A percentile compares a stretch with the other conserved stretches of the same genome.
These are phyloP conservation scores for Talaromyces verruculosus DNA, from an alignment of 2,329 filamentous ascomycete species.

Conservation along the genomic window DNA sequence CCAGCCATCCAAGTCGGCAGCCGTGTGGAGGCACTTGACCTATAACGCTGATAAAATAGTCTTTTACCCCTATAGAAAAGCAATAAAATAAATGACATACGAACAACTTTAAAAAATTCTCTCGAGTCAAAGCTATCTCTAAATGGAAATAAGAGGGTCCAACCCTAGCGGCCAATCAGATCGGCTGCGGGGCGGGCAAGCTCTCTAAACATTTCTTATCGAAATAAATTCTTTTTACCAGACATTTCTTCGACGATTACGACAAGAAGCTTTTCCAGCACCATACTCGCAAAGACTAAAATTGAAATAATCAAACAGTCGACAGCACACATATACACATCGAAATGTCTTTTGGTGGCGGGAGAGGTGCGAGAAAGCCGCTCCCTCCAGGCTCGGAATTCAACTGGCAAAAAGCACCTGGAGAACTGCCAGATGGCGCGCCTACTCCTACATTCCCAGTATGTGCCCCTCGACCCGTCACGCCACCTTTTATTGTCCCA, in stretches of 20 bases:
- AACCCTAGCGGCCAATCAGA: background rate
- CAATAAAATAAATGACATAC: background rate
- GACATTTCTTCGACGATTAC: background rate
- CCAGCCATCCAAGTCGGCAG: slow-evolving; percentile 33
- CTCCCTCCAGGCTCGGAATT: slow-evolving; percentile 43
- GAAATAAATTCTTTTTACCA: slow-evolving; percentile 24
- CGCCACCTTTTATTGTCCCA: no score
- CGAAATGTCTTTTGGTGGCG: slow-evolving; percentile 44
- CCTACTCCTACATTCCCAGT: slow-evolving; percentile 52
- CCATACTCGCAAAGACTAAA: background rate
- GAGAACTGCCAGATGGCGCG: slow-evolving; percentile 44
- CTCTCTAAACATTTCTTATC: slow-evolving; percentile 19
- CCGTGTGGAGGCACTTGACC: slow-evolving; percentile 39
- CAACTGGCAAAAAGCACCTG: slow-evolving; percentile 42
- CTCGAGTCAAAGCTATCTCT: background rate
- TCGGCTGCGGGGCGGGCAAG: slow-evolving; percentile 28
- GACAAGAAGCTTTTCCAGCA: background rate
- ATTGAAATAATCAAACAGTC: background rate
- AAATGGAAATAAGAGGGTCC: slow-evolving; percentile 11
- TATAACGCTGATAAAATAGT: slow-evolving; percentile 25
- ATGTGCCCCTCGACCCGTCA: slow-evolving; percentile 24
- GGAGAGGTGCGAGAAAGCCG: slow-evolving; percentile 35
- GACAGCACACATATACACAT: background rate
- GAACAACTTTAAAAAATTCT: background rate
- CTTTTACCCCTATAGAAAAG: background rate